phyloP scores from a whole-genome alignment of 2,329 filamentous ascomycete genomes.

The Fusarium metavorans region DNA sequence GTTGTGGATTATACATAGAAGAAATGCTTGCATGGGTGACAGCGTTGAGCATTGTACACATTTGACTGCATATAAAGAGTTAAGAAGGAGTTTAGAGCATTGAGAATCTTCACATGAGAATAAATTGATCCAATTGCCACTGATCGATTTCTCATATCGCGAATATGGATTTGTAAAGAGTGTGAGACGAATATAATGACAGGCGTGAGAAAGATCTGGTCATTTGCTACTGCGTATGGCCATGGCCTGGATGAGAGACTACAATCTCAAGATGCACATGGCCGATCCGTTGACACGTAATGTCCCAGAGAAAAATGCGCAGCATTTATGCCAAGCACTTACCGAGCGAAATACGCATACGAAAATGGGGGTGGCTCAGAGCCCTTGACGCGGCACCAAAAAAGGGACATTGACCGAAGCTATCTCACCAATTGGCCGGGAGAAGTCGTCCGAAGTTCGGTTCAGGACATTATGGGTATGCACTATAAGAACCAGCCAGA shows the following conservation, averaged over 20 bases:
- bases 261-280: neutral
- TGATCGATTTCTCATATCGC: neutral
- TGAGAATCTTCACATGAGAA: neutral
- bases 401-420: neutral
- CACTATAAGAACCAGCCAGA: neutral
- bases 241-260: no score
- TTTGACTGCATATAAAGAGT: neutral
- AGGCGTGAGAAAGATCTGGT: neutral
- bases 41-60: neutral
- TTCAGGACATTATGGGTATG: fast-evolving
- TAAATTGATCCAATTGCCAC: neutral
- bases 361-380: neutral
- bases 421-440: neutral
- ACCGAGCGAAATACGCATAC: neutral
- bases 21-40: neutral
- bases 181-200: neutral
- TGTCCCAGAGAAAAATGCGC: no score
- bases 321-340: neutral
- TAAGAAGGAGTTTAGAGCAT: neutral
- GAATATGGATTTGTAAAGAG: neutral
- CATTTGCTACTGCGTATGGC: no score
- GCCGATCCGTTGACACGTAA: neutral
- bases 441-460: no score
- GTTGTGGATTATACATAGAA: neutral
- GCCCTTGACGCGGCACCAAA: neutral